A percentile compares a stretch with the other conserved stretches of the same genome.
phyloP scores from a whole-genome alignment of 257 asterid genomes.

The Mentha longifolia region DNA sequence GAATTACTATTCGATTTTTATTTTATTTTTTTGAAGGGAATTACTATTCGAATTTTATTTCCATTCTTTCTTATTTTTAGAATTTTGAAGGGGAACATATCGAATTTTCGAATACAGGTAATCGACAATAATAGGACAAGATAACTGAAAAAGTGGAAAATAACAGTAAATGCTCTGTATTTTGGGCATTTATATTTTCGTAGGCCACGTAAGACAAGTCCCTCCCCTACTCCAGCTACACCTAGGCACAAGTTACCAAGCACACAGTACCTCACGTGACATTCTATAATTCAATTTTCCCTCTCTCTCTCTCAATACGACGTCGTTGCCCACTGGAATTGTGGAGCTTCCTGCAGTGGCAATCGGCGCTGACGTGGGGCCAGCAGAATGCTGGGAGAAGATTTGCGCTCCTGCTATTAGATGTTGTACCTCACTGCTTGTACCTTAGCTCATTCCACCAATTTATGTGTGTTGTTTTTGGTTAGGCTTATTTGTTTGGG shows the following conservation, averaged over 20 bases:
- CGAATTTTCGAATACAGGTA: neutral
- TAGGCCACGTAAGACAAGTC: conserved; percentile 31
- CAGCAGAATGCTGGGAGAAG: neutral
- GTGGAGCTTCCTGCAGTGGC: neutral
- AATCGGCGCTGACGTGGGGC: conserved; percentile 1
- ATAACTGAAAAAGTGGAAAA: conserved; percentile 21
- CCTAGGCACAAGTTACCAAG: conserved; percentile 41
- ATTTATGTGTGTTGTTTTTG: too few relatives aligned
- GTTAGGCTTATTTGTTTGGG: too few relatives aligned
- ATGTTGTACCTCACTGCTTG: neutral
- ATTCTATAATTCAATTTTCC: neutral
- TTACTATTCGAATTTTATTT: too few relatives aligned
- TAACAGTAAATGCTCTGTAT: conserved; percentile 24
- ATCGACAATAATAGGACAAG: conserved; percentile 18
- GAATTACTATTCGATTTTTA: too few relatives aligned
- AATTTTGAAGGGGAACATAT: too few relatives aligned
- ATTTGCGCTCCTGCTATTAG: neutral
- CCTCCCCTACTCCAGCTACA: neutral
- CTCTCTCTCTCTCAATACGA: neutral
- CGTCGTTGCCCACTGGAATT: conserved; percentile 2
- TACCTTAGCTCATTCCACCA: too few relatives aligned
- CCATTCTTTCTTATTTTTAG: too few relatives aligned
- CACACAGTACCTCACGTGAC: conserved; percentile 38
- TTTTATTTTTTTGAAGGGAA: too few relatives aligned
- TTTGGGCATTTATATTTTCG: neutral